Base-by-base conservation (phyloP, 73 alveolate species). In the Tetrahymena borealis region DNA sequence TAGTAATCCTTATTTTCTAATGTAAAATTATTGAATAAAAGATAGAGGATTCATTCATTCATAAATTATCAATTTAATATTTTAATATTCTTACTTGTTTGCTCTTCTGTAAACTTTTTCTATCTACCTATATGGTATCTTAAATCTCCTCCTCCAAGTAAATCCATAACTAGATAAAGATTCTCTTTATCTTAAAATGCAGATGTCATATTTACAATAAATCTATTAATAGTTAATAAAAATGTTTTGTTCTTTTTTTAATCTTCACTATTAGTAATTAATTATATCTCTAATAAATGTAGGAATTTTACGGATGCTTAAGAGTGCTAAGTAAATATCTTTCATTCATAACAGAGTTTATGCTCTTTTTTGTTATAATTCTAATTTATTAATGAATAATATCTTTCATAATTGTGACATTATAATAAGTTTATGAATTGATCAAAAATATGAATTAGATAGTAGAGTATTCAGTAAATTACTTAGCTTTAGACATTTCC, bases 131-230 rank as follows among this genome's bases (percentile, higher is more conserved):
- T 94, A 90, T 98, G 99, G 94, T 95, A 98, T 91, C 99, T 95
- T 32, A 98, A 92, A 91, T 98, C 99, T 2, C 99, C 99, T 39
- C 99, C 99, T 15, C 97, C 94, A 90, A 98, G 90, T 38, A 96
- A 93, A 91, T 98, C 99, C 96, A 97, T 94, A 38, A 98, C 97
- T 78, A 98, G 92, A 91, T 98, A 98, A 39, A 98, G 94, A 94
- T 98, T 95, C 78, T 97, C 99, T 85, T 97, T 94, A 79, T 98
- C 99, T 95, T 98, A 98, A 90, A 98, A 98, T 13, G 99, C 99
- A 39, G 95, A 98, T 39, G 96, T 92, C 99, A 98, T 98, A 94
- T 98, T 98, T 35, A 98, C 98, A 39, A 98, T 91, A 91, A 96
- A 98, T n/a, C 77, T 79, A 20, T 1, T 15, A 13, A 24, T 1